Conservation (phyloP, 768 basidiomycete species). For the Lentinula raphanica region DNA sequence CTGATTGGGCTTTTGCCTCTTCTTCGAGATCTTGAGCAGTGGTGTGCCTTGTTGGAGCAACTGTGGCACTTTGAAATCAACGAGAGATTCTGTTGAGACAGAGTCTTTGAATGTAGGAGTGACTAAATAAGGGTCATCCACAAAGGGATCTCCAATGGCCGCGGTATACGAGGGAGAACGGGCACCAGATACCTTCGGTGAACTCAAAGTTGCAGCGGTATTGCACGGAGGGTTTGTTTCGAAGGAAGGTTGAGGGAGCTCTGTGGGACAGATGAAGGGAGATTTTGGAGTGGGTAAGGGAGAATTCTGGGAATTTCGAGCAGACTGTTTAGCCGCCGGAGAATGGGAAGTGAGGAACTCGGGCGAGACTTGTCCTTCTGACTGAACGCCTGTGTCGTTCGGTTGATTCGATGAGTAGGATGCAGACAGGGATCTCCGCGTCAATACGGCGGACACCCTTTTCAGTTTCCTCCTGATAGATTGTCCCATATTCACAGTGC, state of each 20-base stretch:
- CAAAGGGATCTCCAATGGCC: neutral
- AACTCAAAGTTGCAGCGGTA: neutral
- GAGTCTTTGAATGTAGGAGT: constrained; percentile 1
- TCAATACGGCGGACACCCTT: neutral
- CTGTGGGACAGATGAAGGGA: neutral
- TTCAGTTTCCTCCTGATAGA: neutral
- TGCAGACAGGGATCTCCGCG: neutral
- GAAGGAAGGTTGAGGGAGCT: neutral
- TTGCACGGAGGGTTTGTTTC: neutral
- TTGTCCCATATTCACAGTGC: neutral
- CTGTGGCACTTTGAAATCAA: constrained; percentile 46
- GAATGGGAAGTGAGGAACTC: too few relatives aligned
- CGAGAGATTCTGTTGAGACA: neutral
- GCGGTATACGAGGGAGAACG: neutral
- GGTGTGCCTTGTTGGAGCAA: constrained; percentile 58
- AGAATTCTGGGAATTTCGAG: neutral
- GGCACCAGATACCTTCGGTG: neutral
- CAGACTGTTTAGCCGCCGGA: neutral
- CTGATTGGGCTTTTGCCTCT: constrained; percentile 57
- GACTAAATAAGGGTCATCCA: neutral
- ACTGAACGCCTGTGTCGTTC: neutral
- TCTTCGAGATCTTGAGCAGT: constrained; percentile 81
- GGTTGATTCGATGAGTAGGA: neutral
- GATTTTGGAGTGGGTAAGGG: neutral
- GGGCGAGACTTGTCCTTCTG: too few relatives aligned